Evolutionary conservation across 2,329 filamentous ascomycete genomes (phyloP), one percentile per base, ranked within the genome.

Genomic region (Exophiala calicioides): DNA sequence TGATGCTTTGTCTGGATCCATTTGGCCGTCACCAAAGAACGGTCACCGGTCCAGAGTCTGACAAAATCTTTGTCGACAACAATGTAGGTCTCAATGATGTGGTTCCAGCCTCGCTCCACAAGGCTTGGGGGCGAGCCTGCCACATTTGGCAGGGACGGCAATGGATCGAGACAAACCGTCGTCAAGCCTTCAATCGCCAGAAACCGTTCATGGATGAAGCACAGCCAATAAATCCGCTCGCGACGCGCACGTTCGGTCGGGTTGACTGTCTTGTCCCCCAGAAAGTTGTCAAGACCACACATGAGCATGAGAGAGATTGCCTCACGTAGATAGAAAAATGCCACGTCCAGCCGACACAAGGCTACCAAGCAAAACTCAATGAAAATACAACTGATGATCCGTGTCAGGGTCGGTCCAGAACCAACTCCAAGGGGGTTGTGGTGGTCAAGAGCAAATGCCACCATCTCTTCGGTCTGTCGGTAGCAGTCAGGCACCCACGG

Each of bases 211-310:
- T 80, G 76, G 23, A 80, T 76, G 54, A 75, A 80, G 9, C 70
- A 71, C 52, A 78, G 71, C 76, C 77, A 80, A 58, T 80, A 79
- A 1, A 78, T 60, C 3, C 77, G 67, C 51, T 78, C 74, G 37
- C 72, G 60, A 37, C 67, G 63, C 18, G 70, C 66, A 18, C 68
- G 61, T 41, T 75, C 70, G 2, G 66, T 15, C 3, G 58, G 57
- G 4, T 61, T 51, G 1, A 75, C 50, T 1, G 51, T 54, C 4
- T 52, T 52, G 47, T 68, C 62, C 5, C 59, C 36, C 36, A 40
- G 16, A 16, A 40, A 40, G 7, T 5, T 5, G 9, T 40, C 36
- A 5, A 40, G 36, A 15, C 71, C 67, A 6, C 73, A 57, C 59
- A 72, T 62, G 58, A 78, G 63, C 37, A 73, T 60, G 62, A 72